phyloP scores from a whole-genome alignment of 73 alveolate genomes.

The Breviolum minutum region DNA sequence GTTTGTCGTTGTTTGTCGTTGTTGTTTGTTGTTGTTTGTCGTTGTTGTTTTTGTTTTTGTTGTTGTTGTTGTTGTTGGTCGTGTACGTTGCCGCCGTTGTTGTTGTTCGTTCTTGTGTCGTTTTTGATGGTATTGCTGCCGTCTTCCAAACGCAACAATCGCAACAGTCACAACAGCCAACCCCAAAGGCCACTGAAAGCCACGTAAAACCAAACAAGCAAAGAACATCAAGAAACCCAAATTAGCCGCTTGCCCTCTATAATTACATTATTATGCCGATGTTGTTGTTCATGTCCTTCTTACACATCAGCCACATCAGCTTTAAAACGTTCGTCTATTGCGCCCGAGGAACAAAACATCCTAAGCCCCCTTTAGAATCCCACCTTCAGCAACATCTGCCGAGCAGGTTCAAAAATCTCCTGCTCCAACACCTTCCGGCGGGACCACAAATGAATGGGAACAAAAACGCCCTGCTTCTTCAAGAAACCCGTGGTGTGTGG shows the following conservation, averaged over 20 bases:
- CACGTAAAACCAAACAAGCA: not conserved
- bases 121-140: no score
- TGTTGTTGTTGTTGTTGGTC: not conserved
- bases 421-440: conserved; percentile 40
- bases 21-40: not conserved
- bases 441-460: no score
- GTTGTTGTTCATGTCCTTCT: no score
- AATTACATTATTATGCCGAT: no score
- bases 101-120: not conserved
- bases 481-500: not conserved
- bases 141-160: not conserved
- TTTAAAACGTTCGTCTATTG: no score
- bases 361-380: not conserved
- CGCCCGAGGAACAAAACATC: not conserved
- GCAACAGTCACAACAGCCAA: not conserved
- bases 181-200: not conserved
- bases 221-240: no score
- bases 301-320: no score
- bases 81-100: not conserved
- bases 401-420: conserved; percentile 63
- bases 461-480: not conserved
- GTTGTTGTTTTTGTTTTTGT: not conserved
- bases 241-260: no score
- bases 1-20: not conserved
- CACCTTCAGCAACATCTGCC: conserved; percentile 29